Evolutionary conservation across 345 rosid species (phyloP).

Genomic region (Linum lewisii): DNA sequence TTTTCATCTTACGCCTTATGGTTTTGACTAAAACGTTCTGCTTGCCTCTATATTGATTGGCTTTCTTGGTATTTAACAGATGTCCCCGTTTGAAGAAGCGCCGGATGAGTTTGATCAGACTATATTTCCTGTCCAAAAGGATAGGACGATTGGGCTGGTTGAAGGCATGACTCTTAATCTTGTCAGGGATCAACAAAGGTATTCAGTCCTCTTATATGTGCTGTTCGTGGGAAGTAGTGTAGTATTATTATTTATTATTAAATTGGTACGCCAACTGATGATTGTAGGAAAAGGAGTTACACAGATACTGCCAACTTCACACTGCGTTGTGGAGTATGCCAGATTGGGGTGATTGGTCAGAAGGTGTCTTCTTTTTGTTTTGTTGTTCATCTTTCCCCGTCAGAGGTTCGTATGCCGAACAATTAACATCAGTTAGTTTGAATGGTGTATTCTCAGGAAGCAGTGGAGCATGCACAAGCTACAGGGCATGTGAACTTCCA

Average conservation of each 20-base stretch:
- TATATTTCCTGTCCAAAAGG: slow-evolving; percentile 50
- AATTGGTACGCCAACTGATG: neutral
- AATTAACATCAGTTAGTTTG: neutral
- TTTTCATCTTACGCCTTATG: slow-evolving; percentile 8
- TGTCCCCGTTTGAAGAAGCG: slow-evolving; percentile 76
- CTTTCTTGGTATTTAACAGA: slow-evolving; percentile 22
- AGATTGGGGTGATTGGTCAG: slow-evolving; percentile 79
- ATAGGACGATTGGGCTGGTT: slow-evolving; percentile 48
- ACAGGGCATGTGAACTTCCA: slow-evolving; percentile 93
- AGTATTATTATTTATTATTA: neutral
- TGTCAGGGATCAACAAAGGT: slow-evolving; percentile 79
- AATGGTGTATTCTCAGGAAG: slow-evolving; percentile 43
- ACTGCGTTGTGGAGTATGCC: slow-evolving; percentile 90
- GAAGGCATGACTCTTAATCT: slow-evolving; percentile 53
- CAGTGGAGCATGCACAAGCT: slow-evolving; percentile 86
- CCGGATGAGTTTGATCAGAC: slow-evolving; percentile 92
- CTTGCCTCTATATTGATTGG: neutral
- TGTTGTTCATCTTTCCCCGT: no score
- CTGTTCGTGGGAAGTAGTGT: neutral
- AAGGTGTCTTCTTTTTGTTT: slow-evolving; percentile 34
- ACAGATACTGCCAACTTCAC: slow-evolving; percentile 82
- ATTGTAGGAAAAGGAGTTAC: slow-evolving; percentile 62
- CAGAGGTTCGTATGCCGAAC: neutral
- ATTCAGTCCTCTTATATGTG: slow-evolving; percentile 8
- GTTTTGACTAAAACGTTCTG: neutral